Evolutionary conservation across 73 alveolate species (phyloP).

Genomic region (Tetrahymena elliotti): DNA sequence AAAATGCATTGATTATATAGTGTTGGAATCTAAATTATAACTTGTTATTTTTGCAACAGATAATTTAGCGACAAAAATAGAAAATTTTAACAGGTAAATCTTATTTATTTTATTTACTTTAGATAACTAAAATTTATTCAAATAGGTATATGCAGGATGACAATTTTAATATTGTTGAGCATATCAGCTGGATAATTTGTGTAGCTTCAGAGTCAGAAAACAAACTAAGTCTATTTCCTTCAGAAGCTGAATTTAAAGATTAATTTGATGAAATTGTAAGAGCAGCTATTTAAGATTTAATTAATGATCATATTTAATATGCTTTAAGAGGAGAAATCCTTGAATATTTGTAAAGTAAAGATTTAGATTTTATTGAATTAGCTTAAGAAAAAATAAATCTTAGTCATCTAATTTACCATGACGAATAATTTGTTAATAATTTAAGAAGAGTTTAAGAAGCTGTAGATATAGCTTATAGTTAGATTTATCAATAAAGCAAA

Average conservation of each 20-base stretch:
- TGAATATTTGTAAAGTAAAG: background rate
- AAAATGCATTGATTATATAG: conserved; percentile 79
- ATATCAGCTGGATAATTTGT: background rate
- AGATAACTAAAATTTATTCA: background rate
- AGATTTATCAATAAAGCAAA: background rate
- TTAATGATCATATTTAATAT: background rate
- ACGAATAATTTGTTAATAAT: background rate
- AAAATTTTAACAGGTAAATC: conserved; percentile 6
- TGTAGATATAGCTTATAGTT: background rate
- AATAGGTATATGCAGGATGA: background rate
- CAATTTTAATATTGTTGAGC: background rate
- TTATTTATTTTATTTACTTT: background rate
- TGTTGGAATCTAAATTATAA: conserved; percentile 79
- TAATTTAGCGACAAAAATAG: conserved; percentile 1
- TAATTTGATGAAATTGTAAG: background rate
- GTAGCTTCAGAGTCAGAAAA: background rate
- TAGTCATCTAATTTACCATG: background rate
- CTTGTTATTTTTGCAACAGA: conserved; percentile 15
- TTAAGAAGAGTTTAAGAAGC: background rate
- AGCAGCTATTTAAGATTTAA: background rate
- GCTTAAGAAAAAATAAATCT: background rate
- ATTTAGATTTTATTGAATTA: background rate
- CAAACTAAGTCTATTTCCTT: background rate
- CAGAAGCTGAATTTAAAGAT: background rate
- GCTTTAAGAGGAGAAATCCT: background rate